phyloP scores from a whole-genome alignment of 768 basidiomycete species.

The Holtermanniella nyarrowii region DNA sequence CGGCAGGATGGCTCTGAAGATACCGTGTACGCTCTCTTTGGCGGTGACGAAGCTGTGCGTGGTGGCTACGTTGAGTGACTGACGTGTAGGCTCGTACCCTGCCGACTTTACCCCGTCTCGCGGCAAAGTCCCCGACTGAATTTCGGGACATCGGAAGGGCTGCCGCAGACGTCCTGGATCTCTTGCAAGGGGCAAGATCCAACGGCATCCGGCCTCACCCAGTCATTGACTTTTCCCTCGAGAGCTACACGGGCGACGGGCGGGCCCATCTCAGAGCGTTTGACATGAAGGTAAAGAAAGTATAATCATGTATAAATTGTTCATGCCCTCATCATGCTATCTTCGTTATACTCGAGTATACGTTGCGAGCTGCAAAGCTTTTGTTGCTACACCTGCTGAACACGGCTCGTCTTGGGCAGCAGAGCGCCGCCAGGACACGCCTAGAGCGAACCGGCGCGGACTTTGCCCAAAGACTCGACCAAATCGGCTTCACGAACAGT shows the following conservation, averaged over 20 bases:
- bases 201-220: not conserved
- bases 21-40: not conserved
- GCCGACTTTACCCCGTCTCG: not conserved
- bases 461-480: too few species aligned
- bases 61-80: not conserved
- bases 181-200: not conserved
- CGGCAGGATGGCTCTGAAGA: not conserved
- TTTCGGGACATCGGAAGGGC: too few species aligned
- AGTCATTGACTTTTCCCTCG: not conserved
- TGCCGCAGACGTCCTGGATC: too few species aligned
- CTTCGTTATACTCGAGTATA: not conserved
- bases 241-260: not conserved
- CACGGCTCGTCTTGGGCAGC: too few species aligned
- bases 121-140: too few species aligned
- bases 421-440: too few species aligned
- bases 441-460: too few species aligned
- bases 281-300: not conserved
- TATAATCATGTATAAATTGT: not conserved
- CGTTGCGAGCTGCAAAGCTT: too few species aligned
- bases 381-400: too few species aligned
- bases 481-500: not conserved
- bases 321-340: not conserved
- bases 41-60: not conserved
- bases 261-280: not conserved
- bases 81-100: not conserved